Conservation (phyloP, 148 eudicot genomes). For the Oxyria digyna region DNA sequence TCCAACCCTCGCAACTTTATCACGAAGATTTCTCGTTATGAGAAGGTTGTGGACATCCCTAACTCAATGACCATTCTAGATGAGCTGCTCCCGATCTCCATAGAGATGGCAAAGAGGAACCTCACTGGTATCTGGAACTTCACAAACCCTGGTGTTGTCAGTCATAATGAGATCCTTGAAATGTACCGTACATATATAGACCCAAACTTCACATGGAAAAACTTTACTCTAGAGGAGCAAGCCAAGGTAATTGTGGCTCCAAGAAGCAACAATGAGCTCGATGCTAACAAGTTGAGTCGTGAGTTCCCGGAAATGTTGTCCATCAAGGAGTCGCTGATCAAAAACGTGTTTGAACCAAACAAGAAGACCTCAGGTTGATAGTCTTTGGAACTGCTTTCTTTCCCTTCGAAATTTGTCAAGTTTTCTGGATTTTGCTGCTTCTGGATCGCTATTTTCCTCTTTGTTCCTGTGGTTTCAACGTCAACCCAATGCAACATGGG, state of each 20-base stretch:
- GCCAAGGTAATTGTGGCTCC: conserved; percentile 44
- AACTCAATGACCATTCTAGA: conserved; percentile 47
- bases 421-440: neutral
- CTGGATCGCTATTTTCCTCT: neutral
- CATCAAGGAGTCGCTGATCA: conserved; percentile 33
- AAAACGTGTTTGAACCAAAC: conserved; percentile 36
- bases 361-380: conserved; percentile 16
- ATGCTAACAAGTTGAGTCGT: conserved; percentile 26
- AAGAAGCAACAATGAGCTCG: conserved; percentile 50
- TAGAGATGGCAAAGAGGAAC: conserved; percentile 49
- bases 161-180: conserved; percentile 47
- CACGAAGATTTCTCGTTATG: conserved; percentile 37
- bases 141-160: conserved; percentile 49
- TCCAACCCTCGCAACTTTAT: conserved; percentile 47
- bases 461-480: neutral
- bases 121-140: conserved; percentile 49
- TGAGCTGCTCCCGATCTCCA: conserved; percentile 43
- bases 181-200: conserved; percentile 41
- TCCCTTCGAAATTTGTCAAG: neutral
- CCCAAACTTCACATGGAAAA: conserved; percentile 34
- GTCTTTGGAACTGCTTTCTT: neutral
- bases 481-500: neutral
- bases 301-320: conserved; percentile 36
- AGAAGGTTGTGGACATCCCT: conserved; percentile 44
- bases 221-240: conserved; percentile 39